A percentile compares a stretch with the other conserved stretches of the same genome.
Conservation (phyloP, 805 yeast species). For the Wickerhamiella vanderwaltii region DNA sequence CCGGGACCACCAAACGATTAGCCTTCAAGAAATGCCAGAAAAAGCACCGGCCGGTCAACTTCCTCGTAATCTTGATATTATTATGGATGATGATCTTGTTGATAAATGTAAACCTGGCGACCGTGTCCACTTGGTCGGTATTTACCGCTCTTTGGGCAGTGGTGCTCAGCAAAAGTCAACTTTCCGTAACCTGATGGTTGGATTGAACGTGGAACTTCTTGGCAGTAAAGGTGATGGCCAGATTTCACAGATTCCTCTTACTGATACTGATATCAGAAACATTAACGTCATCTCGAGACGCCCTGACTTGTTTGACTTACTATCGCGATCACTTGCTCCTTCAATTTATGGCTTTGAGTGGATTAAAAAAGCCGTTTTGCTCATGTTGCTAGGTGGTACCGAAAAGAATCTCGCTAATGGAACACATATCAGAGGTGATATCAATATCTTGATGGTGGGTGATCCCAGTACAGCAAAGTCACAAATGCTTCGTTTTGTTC, state of each 20-base stretch:
- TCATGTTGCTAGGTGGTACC: slow-evolving; percentile 86
- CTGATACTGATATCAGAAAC: slow-evolving; percentile 74
- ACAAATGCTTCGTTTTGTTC: slow-evolving; percentile 83
- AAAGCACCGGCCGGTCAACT: slow-evolving; percentile 95
- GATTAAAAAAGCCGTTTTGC: slow-evolving; percentile 79
- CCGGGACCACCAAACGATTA: slow-evolving; percentile 84
- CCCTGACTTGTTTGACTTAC: slow-evolving; percentile 58
- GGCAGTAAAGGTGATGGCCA: slow-evolving; percentile 84
- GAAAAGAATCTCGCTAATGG: slow-evolving; percentile 92
- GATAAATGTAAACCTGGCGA: slow-evolving; percentile 93
- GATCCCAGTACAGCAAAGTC: slow-evolving; percentile 98
- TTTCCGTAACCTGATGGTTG: slow-evolving; percentile 72
- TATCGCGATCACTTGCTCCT: slow-evolving; percentile 85
- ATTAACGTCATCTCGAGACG: slow-evolving; percentile 68
- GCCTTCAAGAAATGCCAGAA: slow-evolving; percentile 97
- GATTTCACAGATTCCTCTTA: slow-evolving; percentile 46
- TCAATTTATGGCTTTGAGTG: slow-evolving; percentile 88
- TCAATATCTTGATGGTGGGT: slow-evolving; percentile 91
- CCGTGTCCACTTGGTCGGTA: slow-evolving; percentile 86
- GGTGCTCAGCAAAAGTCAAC: slow-evolving; percentile 44
- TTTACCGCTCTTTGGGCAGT: slow-evolving; percentile 82
- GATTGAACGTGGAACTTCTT: slow-evolving; percentile 78
- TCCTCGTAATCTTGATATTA: slow-evolving; percentile 83
- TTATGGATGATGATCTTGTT: slow-evolving; percentile 90
- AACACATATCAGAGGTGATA: slow-evolving; percentile 95